Conservation (phyloP, 805 yeast species). For the Komagataella kurtzmanii region DNA sequence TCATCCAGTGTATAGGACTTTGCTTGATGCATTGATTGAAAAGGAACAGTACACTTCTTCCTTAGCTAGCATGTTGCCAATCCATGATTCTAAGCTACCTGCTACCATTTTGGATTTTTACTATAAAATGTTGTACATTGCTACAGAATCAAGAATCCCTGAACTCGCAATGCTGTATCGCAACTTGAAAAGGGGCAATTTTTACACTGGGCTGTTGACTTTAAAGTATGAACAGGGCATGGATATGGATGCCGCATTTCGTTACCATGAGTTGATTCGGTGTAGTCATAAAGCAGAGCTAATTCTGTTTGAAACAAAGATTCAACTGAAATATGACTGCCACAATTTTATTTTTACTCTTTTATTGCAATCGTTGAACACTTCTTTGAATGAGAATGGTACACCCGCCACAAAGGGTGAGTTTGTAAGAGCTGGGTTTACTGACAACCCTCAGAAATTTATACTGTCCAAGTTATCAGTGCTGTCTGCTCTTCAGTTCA, state of each 20-base stretch:
- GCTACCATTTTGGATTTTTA: not conserved
- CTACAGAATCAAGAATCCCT: not conserved
- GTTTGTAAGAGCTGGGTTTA: slow-evolving; percentile 31
- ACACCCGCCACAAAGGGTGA: slow-evolving; percentile 28
- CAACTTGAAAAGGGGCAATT: not conserved
- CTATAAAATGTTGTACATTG: not conserved
- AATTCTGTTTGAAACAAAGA: slow-evolving; percentile 3
- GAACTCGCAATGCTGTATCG: not conserved
- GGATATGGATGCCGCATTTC: not conserved
- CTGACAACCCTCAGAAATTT: slow-evolving; percentile 26
- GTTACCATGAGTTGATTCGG: not conserved
- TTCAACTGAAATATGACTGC: slow-evolving; percentile 23
- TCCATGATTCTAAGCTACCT: not conserved
- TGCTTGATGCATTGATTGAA: not conserved
- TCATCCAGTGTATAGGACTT: not conserved
- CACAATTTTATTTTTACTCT: slow-evolving; percentile 27
- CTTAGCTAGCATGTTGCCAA: not conserved
- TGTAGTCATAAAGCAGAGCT: not conserved
- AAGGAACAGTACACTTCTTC: not conserved
- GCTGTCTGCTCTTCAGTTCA: slow-evolving; percentile 38
- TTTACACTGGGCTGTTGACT: not conserved
- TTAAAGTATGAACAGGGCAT: not conserved
- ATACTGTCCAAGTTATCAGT: slow-evolving; percentile 31
- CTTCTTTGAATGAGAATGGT: slow-evolving; percentile 27
- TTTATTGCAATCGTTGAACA: slow-evolving; percentile 23